Percentiles rank a stretch among this genome's conserved stretches.
Conservation (phyloP, 2,329 filamentous ascomycete species). For the Conoideocrella luteorostrata region DNA sequence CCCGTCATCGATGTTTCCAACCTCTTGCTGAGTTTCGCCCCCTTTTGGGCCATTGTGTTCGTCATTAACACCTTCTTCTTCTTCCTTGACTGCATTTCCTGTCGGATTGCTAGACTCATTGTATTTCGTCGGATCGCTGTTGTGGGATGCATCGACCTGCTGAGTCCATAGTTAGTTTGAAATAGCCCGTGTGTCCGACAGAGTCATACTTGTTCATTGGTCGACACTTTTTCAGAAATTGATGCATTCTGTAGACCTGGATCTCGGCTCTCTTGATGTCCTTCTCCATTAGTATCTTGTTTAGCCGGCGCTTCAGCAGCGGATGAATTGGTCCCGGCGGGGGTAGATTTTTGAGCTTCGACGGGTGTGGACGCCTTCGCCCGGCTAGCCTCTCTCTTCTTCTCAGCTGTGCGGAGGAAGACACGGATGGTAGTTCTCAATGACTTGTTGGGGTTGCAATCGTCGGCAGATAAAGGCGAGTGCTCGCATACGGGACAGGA, state of each 20-base stretch:
- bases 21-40: constrained; percentile 1
- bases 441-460: constrained; percentile 83
- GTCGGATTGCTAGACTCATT: not conserved
- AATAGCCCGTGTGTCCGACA: not conserved
- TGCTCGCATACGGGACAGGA: constrained; percentile 93
- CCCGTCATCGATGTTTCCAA: constrained; percentile 13
- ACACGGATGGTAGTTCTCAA: constrained; percentile 89
- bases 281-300: not conserved
- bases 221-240: not conserved
- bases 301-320: not conserved
- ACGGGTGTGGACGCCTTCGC: constrained; percentile 40
- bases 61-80: constrained; percentile 1
- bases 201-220: constrained; percentile 5
- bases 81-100: not conserved
- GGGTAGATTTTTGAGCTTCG: constrained; percentile 30
- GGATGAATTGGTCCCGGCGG: not conserved
- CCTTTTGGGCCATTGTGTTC: constrained; percentile 2
- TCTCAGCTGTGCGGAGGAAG: constrained; percentile 84
- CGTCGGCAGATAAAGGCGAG: constrained; percentile 74
- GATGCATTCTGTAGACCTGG: not conserved
- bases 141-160: not conserved
- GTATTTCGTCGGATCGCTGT: not conserved
- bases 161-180: not conserved
- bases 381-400: constrained; percentile 68
- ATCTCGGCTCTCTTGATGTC: not conserved